A percentile compares a stretch with the other conserved stretches of the same genome.
Evolutionary conservation across 2,329 filamentous ascomycete species (phyloP).

Genomic region (Microdochium bolleyi): DNA sequence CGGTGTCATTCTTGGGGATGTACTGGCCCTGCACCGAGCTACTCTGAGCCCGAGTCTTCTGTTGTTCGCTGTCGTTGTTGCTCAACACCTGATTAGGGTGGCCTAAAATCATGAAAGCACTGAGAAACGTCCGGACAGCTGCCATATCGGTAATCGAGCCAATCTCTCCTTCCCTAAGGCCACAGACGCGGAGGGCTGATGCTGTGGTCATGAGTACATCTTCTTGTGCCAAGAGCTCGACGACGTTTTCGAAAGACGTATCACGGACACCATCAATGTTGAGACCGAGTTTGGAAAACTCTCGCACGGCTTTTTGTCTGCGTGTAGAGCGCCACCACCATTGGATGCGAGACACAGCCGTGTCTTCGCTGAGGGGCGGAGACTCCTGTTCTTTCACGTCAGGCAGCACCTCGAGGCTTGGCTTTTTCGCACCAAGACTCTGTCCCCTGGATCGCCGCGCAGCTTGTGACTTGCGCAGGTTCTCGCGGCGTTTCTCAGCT

Average conservation of each 20-base stretch:
- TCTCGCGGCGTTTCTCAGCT: constrained; percentile 63
- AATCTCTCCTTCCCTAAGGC: constrained; percentile 55
- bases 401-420: constrained; percentile 27
- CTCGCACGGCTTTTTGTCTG: constrained; percentile 52
- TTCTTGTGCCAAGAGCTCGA: constrained; percentile 58
- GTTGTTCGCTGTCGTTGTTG: constrained; percentile 57
- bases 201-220: constrained; percentile 59
- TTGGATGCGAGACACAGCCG: constrained; percentile 60
- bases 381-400: constrained; percentile 40
- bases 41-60: constrained; percentile 46
- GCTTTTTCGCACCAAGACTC: constrained; percentile 34
- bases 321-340: constrained; percentile 58
- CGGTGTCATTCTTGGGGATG: constrained; percentile 42
- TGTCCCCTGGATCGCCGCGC: constrained; percentile 44
- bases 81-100: constrained; percentile 73
- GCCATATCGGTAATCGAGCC: constrained; percentile 62
- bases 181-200: constrained; percentile 60
- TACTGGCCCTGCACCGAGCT: constrained; percentile 31
- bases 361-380: constrained; percentile 43
- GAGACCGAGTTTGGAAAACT: constrained; percentile 59
- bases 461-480: constrained; percentile 48
- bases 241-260: constrained; percentile 68
- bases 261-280: constrained; percentile 63
- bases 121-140: constrained; percentile 67
- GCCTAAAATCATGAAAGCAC: constrained; percentile 71